Conservation (phyloP, 2,329 filamentous ascomycete genomes). For the Xylaria sp. region DNA sequence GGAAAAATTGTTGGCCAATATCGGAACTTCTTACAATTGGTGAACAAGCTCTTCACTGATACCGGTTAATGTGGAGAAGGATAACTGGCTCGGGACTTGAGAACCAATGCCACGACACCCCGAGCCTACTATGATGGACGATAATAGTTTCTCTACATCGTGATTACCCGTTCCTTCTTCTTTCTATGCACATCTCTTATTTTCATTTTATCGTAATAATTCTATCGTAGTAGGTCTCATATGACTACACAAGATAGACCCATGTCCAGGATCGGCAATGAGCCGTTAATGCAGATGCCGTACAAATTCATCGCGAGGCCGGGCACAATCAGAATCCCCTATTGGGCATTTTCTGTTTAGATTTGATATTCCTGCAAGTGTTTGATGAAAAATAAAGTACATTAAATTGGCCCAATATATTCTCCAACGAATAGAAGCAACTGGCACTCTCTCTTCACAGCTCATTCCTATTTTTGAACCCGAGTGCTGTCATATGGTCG, state of each 20-base stretch:
- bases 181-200: neutral
- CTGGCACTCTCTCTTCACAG: neutral
- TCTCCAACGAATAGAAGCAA: slow-evolving; percentile 18
- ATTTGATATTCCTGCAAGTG: neutral
- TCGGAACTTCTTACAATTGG: slow-evolving; percentile 46
- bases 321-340: neutral
- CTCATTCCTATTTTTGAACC: slow-evolving; percentile 29
- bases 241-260: neutral
- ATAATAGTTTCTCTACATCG: neutral
- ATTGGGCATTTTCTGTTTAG: neutral
- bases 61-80: slow-evolving; percentile 48
- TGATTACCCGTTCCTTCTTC: neutral
- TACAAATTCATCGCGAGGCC: neutral
- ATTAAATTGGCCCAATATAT: slow-evolving; percentile 29
- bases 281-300: neutral
- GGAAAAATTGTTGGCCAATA: slow-evolving; percentile 46
- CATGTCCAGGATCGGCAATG: neutral
- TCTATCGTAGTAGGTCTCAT: neutral
- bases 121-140: slow-evolving; percentile 10
- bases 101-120: slow-evolving; percentile 13
- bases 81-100: slow-evolving; percentile 45
- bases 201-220: neutral
- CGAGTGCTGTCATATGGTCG: slow-evolving; percentile 24
- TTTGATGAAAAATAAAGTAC: neutral
- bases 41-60: slow-evolving; percentile 41